Evolutionary conservation across 148 eudicot genomes (phyloP).

Genomic region (Rhododendron kiyosumense): DNA sequence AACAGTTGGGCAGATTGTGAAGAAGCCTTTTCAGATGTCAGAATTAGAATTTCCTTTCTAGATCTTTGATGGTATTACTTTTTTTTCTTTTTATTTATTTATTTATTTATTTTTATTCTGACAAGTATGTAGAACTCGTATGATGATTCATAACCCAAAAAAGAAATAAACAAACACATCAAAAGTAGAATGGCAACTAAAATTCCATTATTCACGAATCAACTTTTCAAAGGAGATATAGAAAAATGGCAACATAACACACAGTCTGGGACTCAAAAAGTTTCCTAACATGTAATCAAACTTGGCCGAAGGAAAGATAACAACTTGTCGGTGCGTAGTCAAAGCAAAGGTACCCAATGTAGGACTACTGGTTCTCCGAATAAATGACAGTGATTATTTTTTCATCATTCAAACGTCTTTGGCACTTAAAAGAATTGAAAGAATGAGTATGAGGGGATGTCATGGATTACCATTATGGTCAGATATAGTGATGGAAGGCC

Average conservation of each 20-base stretch:
- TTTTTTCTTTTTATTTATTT: background rate
- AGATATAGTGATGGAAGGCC: conserved; percentile 87
- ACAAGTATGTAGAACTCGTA: background rate
- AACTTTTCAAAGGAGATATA: background rate
- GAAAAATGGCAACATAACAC: background rate
- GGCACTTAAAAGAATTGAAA: background rate
- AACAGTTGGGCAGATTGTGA: background rate
- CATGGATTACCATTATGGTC: conserved; percentile 62
- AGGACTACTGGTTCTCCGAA: background rate
- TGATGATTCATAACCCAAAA: background rate
- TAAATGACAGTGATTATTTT: background rate
- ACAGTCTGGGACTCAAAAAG: background rate
- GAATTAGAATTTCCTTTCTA: background rate
- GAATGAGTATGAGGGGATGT: background rate
- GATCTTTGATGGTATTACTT: background rate
- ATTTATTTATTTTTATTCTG: background rate
- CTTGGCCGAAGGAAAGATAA: background rate
- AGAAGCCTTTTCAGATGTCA: background rate
- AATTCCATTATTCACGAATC: background rate
- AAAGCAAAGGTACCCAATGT: background rate
- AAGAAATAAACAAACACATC: background rate
- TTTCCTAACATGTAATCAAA: background rate
- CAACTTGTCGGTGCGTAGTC: background rate
- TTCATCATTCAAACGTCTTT: background rate
- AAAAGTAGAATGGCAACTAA: background rate